phyloP scores from a whole-genome alignment of 352 stramenopile genomes.

The Proteromonas lacertae region DNA sequence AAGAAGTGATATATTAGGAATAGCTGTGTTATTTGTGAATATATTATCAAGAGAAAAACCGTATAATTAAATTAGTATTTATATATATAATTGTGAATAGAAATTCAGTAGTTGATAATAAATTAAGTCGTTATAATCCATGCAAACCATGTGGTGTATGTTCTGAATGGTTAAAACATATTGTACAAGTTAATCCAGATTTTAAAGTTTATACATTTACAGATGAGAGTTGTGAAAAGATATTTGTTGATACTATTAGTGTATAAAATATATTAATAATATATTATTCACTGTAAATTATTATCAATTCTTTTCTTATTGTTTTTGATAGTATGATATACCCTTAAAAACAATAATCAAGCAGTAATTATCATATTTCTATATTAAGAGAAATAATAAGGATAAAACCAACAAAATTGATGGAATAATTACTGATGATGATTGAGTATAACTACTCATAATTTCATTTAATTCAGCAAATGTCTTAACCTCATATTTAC shows the following conservation, averaged over 20 bases:
- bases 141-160: conserved; percentile 66
- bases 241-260: conserved; percentile 7
- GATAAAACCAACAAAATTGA: too few species aligned
- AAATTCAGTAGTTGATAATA: neutral
- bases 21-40: conserved; percentile 54
- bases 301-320: too few species aligned
- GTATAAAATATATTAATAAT: neutral
- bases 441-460: too few species aligned
- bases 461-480: too few species aligned
- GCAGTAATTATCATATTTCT: too few species aligned
- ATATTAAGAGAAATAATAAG: too few species aligned
- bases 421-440: too few species aligned
- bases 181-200: conserved; percentile 76
- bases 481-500: too few species aligned
- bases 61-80: neutral
- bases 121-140: neutral
- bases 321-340: too few species aligned
- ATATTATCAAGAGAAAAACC: neutral
- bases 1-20: conserved; percentile 56
- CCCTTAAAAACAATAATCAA: too few species aligned
- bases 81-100: neutral
- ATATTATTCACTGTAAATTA: neutral
- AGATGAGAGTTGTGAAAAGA: conserved; percentile 47
- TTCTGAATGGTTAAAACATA: conserved; percentile 97
- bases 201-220: conserved; percentile 87